phyloP scores from a whole-genome alignment of 2,329 filamentous ascomycete genomes.

The Neonectria coccinea region DNA sequence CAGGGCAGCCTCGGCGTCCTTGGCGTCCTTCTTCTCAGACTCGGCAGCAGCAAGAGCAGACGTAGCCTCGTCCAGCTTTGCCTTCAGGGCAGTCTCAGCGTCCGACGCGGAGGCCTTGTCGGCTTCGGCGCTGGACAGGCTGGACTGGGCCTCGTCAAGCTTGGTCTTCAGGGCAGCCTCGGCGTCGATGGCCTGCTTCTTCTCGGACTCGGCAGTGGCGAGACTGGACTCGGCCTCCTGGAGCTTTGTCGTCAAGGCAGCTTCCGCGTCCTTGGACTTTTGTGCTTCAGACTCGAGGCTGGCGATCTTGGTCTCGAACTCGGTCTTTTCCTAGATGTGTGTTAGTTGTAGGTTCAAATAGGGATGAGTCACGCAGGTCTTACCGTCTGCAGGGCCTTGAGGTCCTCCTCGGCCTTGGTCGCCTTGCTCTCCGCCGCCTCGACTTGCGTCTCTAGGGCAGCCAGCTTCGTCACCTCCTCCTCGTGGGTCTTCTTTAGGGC shows the following conservation, averaged over 20 bases:
- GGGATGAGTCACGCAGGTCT: conserved; percentile 12
- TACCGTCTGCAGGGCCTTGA: conserved; percentile 51
- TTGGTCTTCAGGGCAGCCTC: conserved; percentile 30
- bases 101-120: background rate
- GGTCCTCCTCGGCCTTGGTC: conserved; percentile 52
- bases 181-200: conserved; percentile 27
- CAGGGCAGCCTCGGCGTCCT: conserved; percentile 26
- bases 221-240: conserved; percentile 26
- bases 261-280: conserved; percentile 37
- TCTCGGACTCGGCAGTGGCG: conserved; percentile 24
- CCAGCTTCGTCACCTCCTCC: conserved; percentile 47
- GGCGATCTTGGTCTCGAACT: conserved; percentile 35
- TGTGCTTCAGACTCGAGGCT: conserved; percentile 33
- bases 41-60: conserved; percentile 20
- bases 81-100: conserved; percentile 31
- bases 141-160: conserved; percentile 30
- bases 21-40: conserved; percentile 24
- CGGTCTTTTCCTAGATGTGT: conserved; percentile 38
- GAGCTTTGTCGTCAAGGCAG: conserved; percentile 37
- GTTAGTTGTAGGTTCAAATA: conserved; percentile 23
- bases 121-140: conserved; percentile 24
- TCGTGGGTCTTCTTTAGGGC: conserved; percentile 47
- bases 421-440: conserved; percentile 53
- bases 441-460: conserved; percentile 47
- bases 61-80: conserved; percentile 31